A percentile compares a stretch with the other conserved stretches of the same genome.
Conservation (phyloP, 2,329 filamentous ascomycete species). For the Monascus ruber region DNA sequence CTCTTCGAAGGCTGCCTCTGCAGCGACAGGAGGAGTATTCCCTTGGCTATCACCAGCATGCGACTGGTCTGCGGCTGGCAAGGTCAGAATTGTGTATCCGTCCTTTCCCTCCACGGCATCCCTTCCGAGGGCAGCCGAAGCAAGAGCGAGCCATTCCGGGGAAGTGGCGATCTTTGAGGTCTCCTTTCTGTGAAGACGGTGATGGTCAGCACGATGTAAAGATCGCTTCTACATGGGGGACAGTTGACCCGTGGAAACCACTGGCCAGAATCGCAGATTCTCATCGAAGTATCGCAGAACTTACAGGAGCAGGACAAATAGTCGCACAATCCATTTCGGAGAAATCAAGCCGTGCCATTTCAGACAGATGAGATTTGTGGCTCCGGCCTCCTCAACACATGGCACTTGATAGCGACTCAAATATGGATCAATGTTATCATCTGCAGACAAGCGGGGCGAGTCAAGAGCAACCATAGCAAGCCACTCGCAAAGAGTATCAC, state of each 20-base stretch:
- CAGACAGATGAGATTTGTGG: slow-evolving; percentile 23
- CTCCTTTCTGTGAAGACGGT: slow-evolving; percentile 7
- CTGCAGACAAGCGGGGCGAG: slow-evolving; percentile 26
- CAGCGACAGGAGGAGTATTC: not conserved
- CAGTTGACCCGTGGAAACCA: not conserved
- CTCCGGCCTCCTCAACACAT: slow-evolving; percentile 11
- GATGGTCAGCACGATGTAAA: slow-evolving; percentile 4
- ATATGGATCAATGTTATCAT: slow-evolving; percentile 32
- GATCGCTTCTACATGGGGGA: not conserved
- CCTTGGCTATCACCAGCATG: not conserved
- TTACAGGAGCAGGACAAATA: slow-evolving; percentile 28
- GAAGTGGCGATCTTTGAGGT: slow-evolving; percentile 4
- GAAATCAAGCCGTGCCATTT: slow-evolving; percentile 34
- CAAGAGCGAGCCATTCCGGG: slow-evolving; percentile 24
- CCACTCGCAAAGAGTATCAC: slow-evolving; percentile 50
- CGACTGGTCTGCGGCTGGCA: slow-evolving; percentile 3
- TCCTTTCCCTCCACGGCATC: slow-evolving; percentile 28
- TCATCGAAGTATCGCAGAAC: slow-evolving; percentile 6
- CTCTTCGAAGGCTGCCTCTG: not conserved
- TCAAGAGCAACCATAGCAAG: slow-evolving; percentile 43
- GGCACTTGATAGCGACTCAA: slow-evolving; percentile 33
- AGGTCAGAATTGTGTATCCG: slow-evolving; percentile 26
- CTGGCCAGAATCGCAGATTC: not conserved
- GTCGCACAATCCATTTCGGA: slow-evolving; percentile 25
- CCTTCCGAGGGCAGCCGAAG: slow-evolving; percentile 20